phyloP scores from a whole-genome alignment of 1,284 basidiomycete species.

The Trametes hirsuta region DNA sequence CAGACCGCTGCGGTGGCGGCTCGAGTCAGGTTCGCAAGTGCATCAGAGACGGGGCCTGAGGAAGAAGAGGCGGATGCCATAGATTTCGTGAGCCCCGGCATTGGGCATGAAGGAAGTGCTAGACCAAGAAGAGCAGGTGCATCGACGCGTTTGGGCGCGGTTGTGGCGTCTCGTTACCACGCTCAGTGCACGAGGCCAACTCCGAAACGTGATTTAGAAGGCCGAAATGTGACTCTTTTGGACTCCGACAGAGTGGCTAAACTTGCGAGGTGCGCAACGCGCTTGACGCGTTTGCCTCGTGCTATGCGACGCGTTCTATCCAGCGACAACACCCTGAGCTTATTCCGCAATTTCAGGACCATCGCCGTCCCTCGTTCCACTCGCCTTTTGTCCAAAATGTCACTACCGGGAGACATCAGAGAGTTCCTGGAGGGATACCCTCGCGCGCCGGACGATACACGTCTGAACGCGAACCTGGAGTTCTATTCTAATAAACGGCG shows the following conservation, averaged over 20 bases:
- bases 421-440: slow-evolving; percentile 70
- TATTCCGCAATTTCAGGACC: not conserved
- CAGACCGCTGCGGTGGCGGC: slow-evolving; percentile 33
- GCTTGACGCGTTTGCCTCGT: not conserved
- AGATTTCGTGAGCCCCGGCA: slow-evolving; percentile 17
- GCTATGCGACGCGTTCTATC: slow-evolving; percentile 8
- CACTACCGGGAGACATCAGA: slow-evolving; percentile 58
- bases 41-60: slow-evolving; percentile 31
- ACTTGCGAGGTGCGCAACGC: slow-evolving; percentile 1
- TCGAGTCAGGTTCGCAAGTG: slow-evolving; percentile 32
- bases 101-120: slow-evolving; percentile 1
- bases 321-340: not conserved
- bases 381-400: slow-evolving; percentile 9
- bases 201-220: not conserved
- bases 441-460: slow-evolving; percentile 42
- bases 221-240: not conserved
- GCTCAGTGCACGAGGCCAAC: not conserved
- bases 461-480: slow-evolving; percentile 52
- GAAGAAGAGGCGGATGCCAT: slow-evolving; percentile 25
- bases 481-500: slow-evolving; percentile 65
- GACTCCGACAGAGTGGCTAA: not conserved
- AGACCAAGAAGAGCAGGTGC: slow-evolving; percentile 1
- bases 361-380: not conserved
- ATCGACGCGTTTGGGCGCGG: slow-evolving; percentile 19
- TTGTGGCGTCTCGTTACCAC: slow-evolving; percentile 18